Evolutionary conservation across 345 rosid genomes (phyloP).

Genomic region (Raphanus raphanistrum): DNA sequence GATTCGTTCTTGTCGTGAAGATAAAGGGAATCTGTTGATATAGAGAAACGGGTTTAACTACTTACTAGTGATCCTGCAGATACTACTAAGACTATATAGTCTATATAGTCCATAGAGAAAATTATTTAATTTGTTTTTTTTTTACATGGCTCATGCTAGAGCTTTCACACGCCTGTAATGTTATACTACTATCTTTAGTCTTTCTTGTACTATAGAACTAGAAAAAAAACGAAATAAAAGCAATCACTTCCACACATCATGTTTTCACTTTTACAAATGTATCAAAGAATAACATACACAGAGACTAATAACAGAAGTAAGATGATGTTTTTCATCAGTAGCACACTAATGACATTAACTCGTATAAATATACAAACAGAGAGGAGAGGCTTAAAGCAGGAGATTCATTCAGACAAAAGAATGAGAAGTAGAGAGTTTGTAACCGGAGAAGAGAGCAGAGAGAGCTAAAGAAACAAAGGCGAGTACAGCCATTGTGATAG

Average conservation of each 20-base stretch:
- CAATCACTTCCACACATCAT: too few species aligned
- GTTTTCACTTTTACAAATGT: too few species aligned
- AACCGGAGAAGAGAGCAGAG: constrained; percentile 76
- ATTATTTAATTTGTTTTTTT: constrained; percentile 51
- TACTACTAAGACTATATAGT: constrained; percentile 20
- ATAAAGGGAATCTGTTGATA: background rate
- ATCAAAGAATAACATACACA: too few species aligned
- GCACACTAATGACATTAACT: too few species aligned
- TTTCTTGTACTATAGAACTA: constrained; percentile 25
- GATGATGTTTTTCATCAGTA: too few species aligned
- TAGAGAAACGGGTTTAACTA: constrained; percentile 8
- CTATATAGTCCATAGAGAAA: constrained; percentile 26
- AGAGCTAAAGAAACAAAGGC: constrained; percentile 63
- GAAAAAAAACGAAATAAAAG: constrained; percentile 16
- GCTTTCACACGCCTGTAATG: constrained; percentile 32
- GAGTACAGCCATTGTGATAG: constrained; percentile 70
- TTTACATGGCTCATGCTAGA: constrained; percentile 18
- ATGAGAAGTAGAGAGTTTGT: constrained; percentile 67
- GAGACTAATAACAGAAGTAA: too few species aligned
- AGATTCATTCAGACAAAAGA: constrained; percentile 49
- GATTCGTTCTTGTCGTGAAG: constrained; percentile 52
- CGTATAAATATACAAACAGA: too few species aligned
- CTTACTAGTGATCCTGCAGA: constrained; percentile 30
- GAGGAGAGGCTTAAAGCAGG: background rate
- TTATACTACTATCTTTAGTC: constrained; percentile 9